Conservation (phyloP, 1,284 basidiomycete genomes). For the Sporisorium iseilematis-ciliati region DNA sequence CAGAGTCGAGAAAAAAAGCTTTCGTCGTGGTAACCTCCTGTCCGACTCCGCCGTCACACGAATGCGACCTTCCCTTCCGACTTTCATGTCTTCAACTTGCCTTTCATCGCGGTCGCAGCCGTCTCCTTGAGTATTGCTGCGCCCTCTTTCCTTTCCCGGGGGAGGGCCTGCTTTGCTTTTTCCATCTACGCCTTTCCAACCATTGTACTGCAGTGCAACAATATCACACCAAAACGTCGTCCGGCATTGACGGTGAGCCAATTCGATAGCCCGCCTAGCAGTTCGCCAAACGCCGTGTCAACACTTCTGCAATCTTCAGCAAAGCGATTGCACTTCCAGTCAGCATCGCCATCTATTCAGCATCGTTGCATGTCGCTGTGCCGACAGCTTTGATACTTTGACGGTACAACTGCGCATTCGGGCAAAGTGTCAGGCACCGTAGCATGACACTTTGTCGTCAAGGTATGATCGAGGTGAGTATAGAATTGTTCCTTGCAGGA, state of each 20-base stretch:
- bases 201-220: background rate
- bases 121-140: background rate
- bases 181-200: background rate
- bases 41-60: too few relatives aligned
- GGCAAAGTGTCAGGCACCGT: background rate
- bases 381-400: background rate
- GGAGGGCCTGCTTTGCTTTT: background rate
- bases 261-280: background rate
- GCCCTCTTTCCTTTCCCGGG: constrained; percentile 19
- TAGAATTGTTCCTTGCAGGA: background rate
- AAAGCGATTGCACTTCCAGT: background rate
- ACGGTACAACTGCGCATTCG: background rate
- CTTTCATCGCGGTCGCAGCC: background rate
- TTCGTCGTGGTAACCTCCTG: too few relatives aligned
- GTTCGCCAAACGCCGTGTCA: background rate
- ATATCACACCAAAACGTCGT: background rate
- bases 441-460: background rate
- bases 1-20: too few relatives aligned
- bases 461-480: constrained; percentile 6
- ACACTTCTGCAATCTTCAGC: background rate
- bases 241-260: background rate
- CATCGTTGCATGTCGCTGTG: background rate
- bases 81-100: constrained; percentile 16
- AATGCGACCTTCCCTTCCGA: background rate
- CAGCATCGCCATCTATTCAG: background rate